Percentiles rank a stretch among this genome's conserved stretches.
Evolutionary conservation across 2,329 filamentous ascomycete genomes (phyloP).

Genomic region (Stagonosporopsis chrysanthemi): DNA sequence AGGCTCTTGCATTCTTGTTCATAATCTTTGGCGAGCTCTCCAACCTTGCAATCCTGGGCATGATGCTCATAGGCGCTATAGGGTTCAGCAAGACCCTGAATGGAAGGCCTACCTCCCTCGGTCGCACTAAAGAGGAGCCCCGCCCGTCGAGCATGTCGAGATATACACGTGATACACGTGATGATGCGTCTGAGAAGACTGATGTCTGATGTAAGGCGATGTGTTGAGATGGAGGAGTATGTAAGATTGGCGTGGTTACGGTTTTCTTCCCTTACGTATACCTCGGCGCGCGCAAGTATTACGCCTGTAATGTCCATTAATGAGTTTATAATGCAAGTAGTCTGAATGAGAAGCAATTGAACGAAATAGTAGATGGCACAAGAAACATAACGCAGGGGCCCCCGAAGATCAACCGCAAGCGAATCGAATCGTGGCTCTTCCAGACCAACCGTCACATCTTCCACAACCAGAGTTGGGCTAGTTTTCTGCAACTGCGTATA

Average conservation of each 20-base stretch:
- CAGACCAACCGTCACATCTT: conserved; percentile 3
- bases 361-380: not conserved
- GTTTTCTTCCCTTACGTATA: too few relatives aligned
- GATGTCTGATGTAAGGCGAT: not conserved
- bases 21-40: conserved; percentile 30
- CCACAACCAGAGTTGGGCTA: not conserved
- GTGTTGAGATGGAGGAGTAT: not conserved
- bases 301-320: not conserved
- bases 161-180: conserved; percentile 4
- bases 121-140: conserved; percentile 10
- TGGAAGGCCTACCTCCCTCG: conserved; percentile 1
- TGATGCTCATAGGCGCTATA: conserved; percentile 24
- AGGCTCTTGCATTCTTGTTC: conserved; percentile 30
- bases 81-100: conserved; percentile 24
- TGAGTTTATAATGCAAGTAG: not conserved
- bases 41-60: conserved; percentile 21
- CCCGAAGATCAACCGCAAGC: conserved; percentile 13
- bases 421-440: conserved; percentile 10
- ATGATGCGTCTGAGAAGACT: conserved; percentile 4
- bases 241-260: too few relatives aligned
- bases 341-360: not conserved
- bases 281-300: not conserved
- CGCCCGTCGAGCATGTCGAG: conserved; percentile 15
- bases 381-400: not conserved
- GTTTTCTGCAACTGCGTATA: not conserved